Evolutionary conservation across 371 early-diverging fungal species (phyloP), one percentile per base, ranked within the genome.

Genomic region (Zychaea mexicana): DNA sequence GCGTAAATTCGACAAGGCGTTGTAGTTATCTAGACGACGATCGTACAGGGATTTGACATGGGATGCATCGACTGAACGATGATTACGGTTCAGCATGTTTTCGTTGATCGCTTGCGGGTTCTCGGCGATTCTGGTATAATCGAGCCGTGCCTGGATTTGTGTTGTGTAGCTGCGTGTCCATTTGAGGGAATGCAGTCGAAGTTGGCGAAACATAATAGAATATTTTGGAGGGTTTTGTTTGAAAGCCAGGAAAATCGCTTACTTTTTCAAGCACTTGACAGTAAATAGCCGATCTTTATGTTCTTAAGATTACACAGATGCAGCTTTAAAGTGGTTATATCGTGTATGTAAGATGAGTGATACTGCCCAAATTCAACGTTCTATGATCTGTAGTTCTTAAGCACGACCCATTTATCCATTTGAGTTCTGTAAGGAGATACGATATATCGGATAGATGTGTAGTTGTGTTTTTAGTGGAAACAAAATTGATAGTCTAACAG

Each of bases 11-110:
- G 77, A 75, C 15, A 83, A 54, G 31, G 81, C 63, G 17, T 71
- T 62, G 17, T 73, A 71, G 19, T 81, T 39, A 1, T 42, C 62
- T 4, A 73, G 60, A 46, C 77, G 79, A 52, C 73, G 55, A 4
- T 76, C 71, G 72, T 90, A 88, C n/a, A 90, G 79, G 6, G 73
- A 47, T 42, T 69, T 82, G 3, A 90, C 79, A 0, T 53, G 62
- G 22, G 63, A 52, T 3, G 85, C 74, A 53, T 81, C 71, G 1
- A 80, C 76, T 31, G 78, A 74, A 13, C 54, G 62, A 15, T 86
- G 74, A 36, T 87, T 85, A 30, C 93, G 86, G 30, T 76, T 59
- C 1, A 33, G 58, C 60, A 87, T 83, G 66, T 91, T 92, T 19
- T 72, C 52, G 3, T 79, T 70, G 17, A 91, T 69, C 0, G 56